A percentile compares a stretch with the other conserved stretches of the same genome.
Evolutionary conservation across 2,329 filamentous ascomycete species (phyloP).

Genomic region (Paracoccidioides lutzii): DNA sequence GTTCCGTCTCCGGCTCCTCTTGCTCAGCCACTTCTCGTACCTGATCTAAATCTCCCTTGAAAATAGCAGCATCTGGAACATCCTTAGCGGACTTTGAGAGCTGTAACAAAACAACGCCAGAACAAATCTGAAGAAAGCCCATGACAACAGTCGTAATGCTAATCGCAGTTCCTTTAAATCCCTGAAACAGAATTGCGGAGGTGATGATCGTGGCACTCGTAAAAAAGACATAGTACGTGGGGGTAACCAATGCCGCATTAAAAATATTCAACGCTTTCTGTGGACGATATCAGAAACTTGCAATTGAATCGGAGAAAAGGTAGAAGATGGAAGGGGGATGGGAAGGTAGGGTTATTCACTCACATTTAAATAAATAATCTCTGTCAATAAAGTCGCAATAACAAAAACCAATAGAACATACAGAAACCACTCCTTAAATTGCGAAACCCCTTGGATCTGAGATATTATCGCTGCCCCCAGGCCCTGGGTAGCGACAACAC

Average conservation of each 20-base stretch:
- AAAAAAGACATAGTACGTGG: conserved; percentile 98
- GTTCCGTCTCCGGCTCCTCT: conserved; percentile 90
- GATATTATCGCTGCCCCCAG: conserved; percentile 83
- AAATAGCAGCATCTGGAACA: conserved; percentile 83
- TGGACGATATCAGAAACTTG: conserved; percentile 16
- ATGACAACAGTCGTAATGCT: conserved; percentile 81
- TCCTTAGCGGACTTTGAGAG: conserved; percentile 98
- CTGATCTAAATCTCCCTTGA: conserved; percentile 86
- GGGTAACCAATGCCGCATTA: conserved; percentile 92
- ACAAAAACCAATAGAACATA: conserved; percentile 90
- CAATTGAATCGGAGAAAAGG: conserved; percentile 6
- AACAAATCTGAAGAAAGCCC: conserved; percentile 87
- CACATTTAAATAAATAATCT: conserved; percentile 93
- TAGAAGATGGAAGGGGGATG: background rate
- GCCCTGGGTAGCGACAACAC: conserved; percentile 89
- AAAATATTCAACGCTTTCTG: conserved; percentile 99
- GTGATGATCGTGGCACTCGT: conserved; percentile 91
- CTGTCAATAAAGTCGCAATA: conserved; percentile 71
- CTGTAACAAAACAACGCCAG: conserved; percentile 82
- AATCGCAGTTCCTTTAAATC: conserved; percentile 74
- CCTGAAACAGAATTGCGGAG: conserved; percentile 80
- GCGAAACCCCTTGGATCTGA: conserved; percentile 63
- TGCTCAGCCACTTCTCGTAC: conserved; percentile 90
- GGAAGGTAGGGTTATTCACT: conserved; percentile 29
- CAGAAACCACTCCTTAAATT: conserved; percentile 97